A percentile compares a stretch with the other conserved stretches of the same genome.
phyloP scores from a whole-genome alignment of 2,329 filamentous ascomycete species.

The Pseudogymnoascus sp. region DNA sequence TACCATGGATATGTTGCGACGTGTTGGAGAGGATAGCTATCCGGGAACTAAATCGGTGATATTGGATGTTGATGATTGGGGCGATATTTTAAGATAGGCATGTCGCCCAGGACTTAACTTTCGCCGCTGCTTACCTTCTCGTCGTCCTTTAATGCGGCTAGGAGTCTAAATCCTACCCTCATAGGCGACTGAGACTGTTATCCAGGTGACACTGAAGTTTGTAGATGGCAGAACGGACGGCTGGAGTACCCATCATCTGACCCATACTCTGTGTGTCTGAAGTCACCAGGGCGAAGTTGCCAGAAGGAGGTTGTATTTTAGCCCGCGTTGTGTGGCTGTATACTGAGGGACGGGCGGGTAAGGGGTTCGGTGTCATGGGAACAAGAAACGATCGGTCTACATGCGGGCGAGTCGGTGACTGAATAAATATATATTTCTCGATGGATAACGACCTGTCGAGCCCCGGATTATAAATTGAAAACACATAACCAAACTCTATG shows the following conservation, averaged over 20 bases:
- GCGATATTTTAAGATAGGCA: not conserved
- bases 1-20: not conserved
- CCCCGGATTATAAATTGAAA: not conserved
- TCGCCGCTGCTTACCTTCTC: not conserved
- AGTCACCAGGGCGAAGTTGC: not conserved
- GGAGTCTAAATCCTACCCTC: too few species aligned
- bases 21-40: not conserved
- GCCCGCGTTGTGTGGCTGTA: not conserved
- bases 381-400: not conserved
- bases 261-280: too few species aligned
- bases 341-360: not conserved
- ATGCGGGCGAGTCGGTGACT: not conserved
- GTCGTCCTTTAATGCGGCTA: not conserved
- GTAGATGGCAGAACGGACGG: too few species aligned
- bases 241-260: too few species aligned
- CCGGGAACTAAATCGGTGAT: not conserved
- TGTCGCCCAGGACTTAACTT: not conserved
- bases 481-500: not conserved
- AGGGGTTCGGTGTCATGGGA: not conserved
- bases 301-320: not conserved
- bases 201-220: not conserved
- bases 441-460: not conserved
- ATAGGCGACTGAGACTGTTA: not conserved
- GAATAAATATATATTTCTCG: not conserved
- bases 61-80: not conserved